Evolutionary conservation across 1,284 basidiomycete species (phyloP).

Genomic region (Trametes pubescens): DNA sequence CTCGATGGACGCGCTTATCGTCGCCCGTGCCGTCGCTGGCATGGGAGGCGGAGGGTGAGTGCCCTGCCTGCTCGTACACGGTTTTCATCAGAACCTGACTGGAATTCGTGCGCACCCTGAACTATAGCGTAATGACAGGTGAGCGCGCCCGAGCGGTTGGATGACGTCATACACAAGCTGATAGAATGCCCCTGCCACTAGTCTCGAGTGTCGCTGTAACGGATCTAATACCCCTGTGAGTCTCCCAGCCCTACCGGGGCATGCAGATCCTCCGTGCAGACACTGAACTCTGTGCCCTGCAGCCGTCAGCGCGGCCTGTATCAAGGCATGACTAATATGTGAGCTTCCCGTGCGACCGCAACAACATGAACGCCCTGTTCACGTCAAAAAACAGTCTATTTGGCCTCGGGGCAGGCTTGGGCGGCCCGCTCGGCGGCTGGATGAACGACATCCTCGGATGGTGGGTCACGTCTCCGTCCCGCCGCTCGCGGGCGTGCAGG

Average conservation of each 20-base stretch:
- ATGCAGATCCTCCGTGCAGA: conserved; percentile 13
- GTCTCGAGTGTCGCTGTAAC: conserved; percentile 81
- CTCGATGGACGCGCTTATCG: conserved; percentile 85
- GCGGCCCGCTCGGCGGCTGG: conserved; percentile 91
- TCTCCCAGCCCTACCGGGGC: conserved; percentile 27
- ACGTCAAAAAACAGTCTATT: conserved; percentile 59
- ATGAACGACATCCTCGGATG: conserved; percentile 86
- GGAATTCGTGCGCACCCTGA: conserved; percentile 9
- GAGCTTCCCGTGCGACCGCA: conserved; percentile 40
- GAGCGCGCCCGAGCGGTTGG: conserved; percentile 29
- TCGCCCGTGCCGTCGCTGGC: conserved; percentile 83
- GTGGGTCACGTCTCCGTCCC: conserved; percentile 52
- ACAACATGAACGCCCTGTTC: conserved; percentile 13
- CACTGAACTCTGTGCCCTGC: conserved; percentile 24
- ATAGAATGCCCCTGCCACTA: conserved; percentile 46
- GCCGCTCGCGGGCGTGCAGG: conserved; percentile 9
- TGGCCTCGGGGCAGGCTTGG: conserved; percentile 83
- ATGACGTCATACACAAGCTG: conserved; percentile 38
- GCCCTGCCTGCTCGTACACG: conserved; percentile 29
- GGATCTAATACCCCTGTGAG: conserved; percentile 84
- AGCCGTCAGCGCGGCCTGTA: conserved; percentile 89
- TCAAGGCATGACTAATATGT: conserved; percentile 91
- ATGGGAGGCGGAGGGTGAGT: conserved; percentile 90
- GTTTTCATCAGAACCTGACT: conserved; percentile 31
- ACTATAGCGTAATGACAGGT: conserved; percentile 82